Evolutionary conservation across 2,329 filamentous ascomycete genomes (phyloP), one percentile per base, ranked within the genome.

Genomic region (Venturia pyrina): DNA sequence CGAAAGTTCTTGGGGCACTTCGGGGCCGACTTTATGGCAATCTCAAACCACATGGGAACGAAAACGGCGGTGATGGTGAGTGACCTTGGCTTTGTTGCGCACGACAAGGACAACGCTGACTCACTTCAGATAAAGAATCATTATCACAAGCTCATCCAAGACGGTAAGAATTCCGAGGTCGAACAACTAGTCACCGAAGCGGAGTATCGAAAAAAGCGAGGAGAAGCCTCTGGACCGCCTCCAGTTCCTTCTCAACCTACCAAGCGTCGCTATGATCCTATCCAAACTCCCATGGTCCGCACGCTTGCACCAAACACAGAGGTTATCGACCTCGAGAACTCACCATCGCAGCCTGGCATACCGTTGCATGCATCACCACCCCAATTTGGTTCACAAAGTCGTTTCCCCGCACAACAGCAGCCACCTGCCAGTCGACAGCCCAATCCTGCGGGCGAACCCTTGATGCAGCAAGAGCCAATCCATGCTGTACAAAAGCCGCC

Each of bases 11-110:
- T 95, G 60, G 83, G 81, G 63, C 84, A 90, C 65, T 93, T 91
- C 77, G 90, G 90, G 66, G 91, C 88, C 19, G 89, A 95, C 73
- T 95, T 89, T 85, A 79, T 80, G 62, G 85, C 84, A 5, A 93
- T 93, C 75, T 88, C 90, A 50, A 81, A 81, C 63, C 86, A 91
- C 71, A 92, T 95, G 88, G 87, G 88, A 62, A 91, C 89, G 5
- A 93, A 93, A 77, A 93, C 90, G 21, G 84, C 88, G 66, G 89
- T 89, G n/a, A 95, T 95, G 90, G 90, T 90, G 80, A 75, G 82
- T 73, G 48, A 40, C 24, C 50, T 65, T 32, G 44, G 21, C 63
- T 59, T 41, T 50, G 46, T 62, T 40, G n/a, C 21, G 5, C 53
- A n/a, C 34, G 43, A n/a, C 15, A 15, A 44, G 43, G 28, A 40